phyloP scores from a whole-genome alignment of 495 filamentous ascomycete genomes.

The Neurospora discreta region DNA sequence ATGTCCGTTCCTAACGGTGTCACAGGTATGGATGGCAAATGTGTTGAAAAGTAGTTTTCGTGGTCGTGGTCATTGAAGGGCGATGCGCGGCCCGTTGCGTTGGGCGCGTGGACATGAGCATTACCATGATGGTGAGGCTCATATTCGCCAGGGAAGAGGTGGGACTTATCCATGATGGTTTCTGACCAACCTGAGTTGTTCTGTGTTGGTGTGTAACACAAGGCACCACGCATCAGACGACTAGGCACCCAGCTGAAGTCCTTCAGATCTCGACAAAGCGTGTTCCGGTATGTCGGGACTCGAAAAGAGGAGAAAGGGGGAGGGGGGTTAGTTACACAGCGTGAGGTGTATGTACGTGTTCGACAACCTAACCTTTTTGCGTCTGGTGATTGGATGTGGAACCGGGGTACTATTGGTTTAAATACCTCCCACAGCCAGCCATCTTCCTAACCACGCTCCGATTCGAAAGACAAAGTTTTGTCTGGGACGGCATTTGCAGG shows the following conservation, averaged over 20 bases:
- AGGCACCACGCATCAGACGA: neutral
- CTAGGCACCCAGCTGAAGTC: neutral
- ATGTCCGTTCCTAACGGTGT: conserved; percentile 6
- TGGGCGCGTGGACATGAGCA: neutral
- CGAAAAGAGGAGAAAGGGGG: neutral
- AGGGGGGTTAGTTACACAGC: neutral
- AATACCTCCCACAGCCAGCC: neutral
- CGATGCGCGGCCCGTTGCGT: neutral
- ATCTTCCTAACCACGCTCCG: neutral
- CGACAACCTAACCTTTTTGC: neutral
- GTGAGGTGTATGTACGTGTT: neutral
- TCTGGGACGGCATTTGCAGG: neutral
- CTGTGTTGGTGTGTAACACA: neutral
- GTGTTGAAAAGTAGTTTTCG: conserved; percentile 17
- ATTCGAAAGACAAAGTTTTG: neutral
- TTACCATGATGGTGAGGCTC: neutral
- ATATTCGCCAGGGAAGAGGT: conserved; percentile 9
- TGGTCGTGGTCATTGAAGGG: neutral
- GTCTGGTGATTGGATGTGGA: neutral
- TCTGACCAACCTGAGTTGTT: neutral
- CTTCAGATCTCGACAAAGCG: neutral
- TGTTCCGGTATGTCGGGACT: neutral
- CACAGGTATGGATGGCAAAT: conserved; percentile 12
- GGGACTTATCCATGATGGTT: conserved; percentile 18
- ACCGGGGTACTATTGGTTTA: neutral